Conservation (phyloP, 2,329 filamentous ascomycete species). For the Trichophyton mentagrophytes region DNA sequence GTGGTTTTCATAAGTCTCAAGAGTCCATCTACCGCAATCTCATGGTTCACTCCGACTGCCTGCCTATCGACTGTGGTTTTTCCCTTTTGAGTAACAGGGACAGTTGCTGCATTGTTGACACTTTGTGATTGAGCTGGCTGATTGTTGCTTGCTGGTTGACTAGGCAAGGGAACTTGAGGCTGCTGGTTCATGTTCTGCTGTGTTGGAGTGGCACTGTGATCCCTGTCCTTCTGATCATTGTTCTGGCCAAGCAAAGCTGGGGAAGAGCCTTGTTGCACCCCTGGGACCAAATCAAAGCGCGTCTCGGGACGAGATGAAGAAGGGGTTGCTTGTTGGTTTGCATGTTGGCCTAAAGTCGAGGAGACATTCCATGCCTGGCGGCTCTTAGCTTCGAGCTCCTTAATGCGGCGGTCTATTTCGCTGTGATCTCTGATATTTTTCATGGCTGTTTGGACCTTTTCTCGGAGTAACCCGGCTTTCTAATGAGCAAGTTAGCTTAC, state of each 20-base stretch:
- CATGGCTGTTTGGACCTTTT: slow-evolving; percentile 30
- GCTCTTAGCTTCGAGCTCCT: slow-evolving; percentile 30
- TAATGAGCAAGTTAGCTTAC: slow-evolving; percentile 10
- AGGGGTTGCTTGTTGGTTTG: neutral
- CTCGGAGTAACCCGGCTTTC: slow-evolving; percentile 31
- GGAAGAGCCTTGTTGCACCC: neutral
- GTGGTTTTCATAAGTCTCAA: slow-evolving; percentile 30
- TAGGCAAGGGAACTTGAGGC: neutral
- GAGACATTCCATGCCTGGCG: slow-evolving; percentile 20
- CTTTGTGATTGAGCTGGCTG: neutral
- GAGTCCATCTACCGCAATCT: slow-evolving; percentile 29
- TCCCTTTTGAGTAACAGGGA: slow-evolving; percentile 10
- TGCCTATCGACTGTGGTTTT: slow-evolving; percentile 14
- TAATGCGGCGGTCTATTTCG: slow-evolving; percentile 27
- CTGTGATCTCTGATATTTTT: slow-evolving; percentile 26
- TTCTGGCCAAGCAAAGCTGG: neutral
- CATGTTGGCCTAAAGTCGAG: neutral
- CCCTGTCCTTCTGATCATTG: neutral
- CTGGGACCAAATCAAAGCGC: neutral
- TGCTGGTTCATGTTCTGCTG: neutral
- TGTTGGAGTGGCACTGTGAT: neutral
- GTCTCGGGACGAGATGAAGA: neutral
- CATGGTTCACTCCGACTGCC: slow-evolving; percentile 20
- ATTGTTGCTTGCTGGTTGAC: neutral
- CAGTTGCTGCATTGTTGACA: neutral